These are phyloP conservation scores for Pelagophyceae sp. DNA, from an alignment of 352 stramenopile genomes.

Conservation along the genomic window DNA sequence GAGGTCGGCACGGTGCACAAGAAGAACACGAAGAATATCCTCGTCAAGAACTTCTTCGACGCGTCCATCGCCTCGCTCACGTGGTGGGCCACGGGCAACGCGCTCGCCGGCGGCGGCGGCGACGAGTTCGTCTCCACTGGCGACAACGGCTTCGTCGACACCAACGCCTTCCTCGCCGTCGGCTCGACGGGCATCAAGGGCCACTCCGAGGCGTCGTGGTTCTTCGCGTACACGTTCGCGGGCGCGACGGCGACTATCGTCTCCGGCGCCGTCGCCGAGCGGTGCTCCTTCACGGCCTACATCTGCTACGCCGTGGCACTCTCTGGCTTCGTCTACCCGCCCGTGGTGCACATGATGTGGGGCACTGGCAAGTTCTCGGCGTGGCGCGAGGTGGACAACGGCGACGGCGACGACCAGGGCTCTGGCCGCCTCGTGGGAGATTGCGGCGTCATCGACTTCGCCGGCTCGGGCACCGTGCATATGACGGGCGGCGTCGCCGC, in stretches of 20 bases:
- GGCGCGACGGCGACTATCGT: slow-evolving; percentile 58
- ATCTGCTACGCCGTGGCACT: slow-evolving; percentile 38
- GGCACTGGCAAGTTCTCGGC: slow-evolving; percentile 39
- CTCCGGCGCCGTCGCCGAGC: slow-evolving; percentile 56
- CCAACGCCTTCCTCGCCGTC: not conserved
- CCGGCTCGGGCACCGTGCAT: slow-evolving; percentile 56
- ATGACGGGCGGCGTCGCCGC: slow-evolving; percentile 52
- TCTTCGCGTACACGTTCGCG: slow-evolving; percentile 57
- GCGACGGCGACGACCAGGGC: slow-evolving; percentile 1
- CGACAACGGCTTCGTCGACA: slow-evolving; percentile 4
- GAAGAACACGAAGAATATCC: slow-evolving; percentile 42
- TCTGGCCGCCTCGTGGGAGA: slow-evolving; percentile 35
- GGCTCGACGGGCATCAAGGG: not conserved
- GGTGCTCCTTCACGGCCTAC: slow-evolving; percentile 40
- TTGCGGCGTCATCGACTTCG: slow-evolving; percentile 60
- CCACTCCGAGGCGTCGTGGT: slow-evolving; percentile 1
- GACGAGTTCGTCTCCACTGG: not conserved
- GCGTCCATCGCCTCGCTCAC: slow-evolving; percentile 9
- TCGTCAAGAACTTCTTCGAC: slow-evolving; percentile 38
- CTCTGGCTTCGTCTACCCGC: slow-evolving; percentile 44
- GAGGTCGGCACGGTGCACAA: slow-evolving; percentile 25
- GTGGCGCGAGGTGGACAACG: slow-evolving; percentile 32
- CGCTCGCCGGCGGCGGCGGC: not conserved
- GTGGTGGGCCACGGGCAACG: slow-evolving; percentile 14
- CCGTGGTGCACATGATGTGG: slow-evolving; percentile 29